These are phyloP conservation scores for Solanum aculeatissimum DNA, from an alignment of 305 asterid species.

Conservation along the genomic window DNA sequence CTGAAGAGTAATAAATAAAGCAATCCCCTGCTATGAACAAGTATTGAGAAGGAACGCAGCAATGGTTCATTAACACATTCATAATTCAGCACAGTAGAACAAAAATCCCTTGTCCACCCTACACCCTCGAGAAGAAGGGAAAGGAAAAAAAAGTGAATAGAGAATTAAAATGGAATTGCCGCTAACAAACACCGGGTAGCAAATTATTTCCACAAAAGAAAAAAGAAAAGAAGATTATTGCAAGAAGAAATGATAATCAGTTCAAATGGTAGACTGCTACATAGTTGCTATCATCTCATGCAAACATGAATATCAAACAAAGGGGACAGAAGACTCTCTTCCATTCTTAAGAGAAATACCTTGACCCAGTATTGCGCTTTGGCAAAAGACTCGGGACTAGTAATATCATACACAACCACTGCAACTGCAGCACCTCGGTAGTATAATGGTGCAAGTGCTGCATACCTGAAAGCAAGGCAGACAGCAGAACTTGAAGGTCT, in stretches of 20 bases:
- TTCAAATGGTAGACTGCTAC: background rate
- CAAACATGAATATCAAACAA: background rate
- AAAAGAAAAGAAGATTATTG: background rate
- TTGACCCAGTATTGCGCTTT: constrained; percentile 93
- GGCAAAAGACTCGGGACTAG: constrained; percentile 62
- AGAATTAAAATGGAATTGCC: background rate
- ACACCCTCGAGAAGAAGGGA: background rate
- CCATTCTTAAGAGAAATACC: constrained; percentile 30
- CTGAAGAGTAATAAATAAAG: background rate
- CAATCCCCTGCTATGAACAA: background rate
- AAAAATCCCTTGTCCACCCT: background rate
- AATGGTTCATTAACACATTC: background rate
- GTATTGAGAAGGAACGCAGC: background rate
- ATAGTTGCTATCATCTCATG: background rate
- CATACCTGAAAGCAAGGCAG: constrained; percentile 7
- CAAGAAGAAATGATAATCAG: background rate
- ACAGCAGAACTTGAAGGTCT: background rate
- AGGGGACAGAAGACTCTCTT: background rate
- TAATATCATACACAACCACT: constrained; percentile 69
- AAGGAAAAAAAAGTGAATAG: background rate
- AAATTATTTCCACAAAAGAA: background rate
- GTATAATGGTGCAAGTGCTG: constrained; percentile 25
- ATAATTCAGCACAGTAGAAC: background rate
- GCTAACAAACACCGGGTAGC: background rate
- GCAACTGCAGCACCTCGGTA: constrained; percentile 99